Base-by-base conservation (phyloP, 2,329 filamentous ascomycete genomes). In the Capronia americana region DNA sequence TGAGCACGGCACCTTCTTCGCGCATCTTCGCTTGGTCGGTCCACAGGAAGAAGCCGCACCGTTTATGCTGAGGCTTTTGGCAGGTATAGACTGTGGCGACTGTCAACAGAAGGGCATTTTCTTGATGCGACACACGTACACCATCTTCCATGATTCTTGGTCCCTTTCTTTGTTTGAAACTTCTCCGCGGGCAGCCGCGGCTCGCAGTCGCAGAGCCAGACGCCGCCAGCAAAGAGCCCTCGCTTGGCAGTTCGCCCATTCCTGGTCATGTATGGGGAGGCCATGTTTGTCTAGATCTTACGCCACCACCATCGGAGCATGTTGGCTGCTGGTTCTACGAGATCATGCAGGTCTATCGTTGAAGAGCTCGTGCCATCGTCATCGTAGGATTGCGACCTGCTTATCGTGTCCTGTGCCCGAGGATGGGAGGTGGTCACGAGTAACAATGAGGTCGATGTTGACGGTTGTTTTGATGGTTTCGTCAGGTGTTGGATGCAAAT, bases 1-100 rank as follows among this genome's bases (percentile, higher is more conserved):
- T 80, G 67, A 85, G 73, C 5, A 86, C 75, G 24, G 80, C 80
- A 11, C 75, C 76, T 65, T 82, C 81, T 74, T 86, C 84, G 23
- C 87, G 79, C n/a, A 77, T 69, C 69, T 84, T 80, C 14, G 87
- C 87, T 62, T 88, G 85, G 61, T 84, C 81, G 14, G 84, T 81
- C 87, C 86, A 89, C 0, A 89, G 79, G 64, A 88, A 89, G 78
- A 89, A 88, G 4, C 78, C 79, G 73, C 87, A 89, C 48, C 81
- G 77, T 54, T 81, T 77, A 2, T 77, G 72, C 60, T 80, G 77
- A 38, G 78, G 76, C 70, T 82, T 81, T 70, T 87, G 84, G 72
- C 87, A 89, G 3, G 82, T 85, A 70, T 86, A 87, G 75, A 88
- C 80, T 82, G 60, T 11, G 32, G 65, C 26, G 5, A 23, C 23